These are phyloP conservation scores for Suillus hirtellus DNA, from an alignment of 768 basidiomycete genomes.

Conservation along the genomic window DNA sequence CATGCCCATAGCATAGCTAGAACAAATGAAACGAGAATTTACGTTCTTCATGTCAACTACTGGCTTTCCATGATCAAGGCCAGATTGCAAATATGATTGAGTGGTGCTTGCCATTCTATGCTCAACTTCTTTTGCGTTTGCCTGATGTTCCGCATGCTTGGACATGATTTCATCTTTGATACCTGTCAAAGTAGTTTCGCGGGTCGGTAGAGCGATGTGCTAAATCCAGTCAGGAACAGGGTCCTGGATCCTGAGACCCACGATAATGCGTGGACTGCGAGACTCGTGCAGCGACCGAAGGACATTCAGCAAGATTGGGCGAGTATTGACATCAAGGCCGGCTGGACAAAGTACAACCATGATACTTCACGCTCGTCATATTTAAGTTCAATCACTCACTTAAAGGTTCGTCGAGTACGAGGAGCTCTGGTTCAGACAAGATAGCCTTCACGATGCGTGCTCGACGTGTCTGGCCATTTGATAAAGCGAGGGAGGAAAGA, in stretches of 20 bases:
- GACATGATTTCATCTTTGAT: constrained; percentile 45
- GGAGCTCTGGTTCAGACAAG: constrained; percentile 64
- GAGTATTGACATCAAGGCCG: constrained; percentile 68
- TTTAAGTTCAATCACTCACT: constrained; percentile 48
- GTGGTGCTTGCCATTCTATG: neutral
- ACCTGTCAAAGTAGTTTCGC: constrained; percentile 53
- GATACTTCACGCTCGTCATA: neutral
- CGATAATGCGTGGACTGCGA: constrained; percentile 57
- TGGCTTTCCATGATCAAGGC: constrained; percentile 30
- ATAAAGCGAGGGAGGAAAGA: constrained; percentile 65
- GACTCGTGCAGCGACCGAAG: constrained; percentile 53
- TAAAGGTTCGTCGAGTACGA: constrained; percentile 91
- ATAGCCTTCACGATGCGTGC: constrained; percentile 83
- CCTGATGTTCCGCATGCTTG: constrained; percentile 17
- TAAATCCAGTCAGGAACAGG: constrained; percentile 71
- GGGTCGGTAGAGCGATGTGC: constrained; percentile 58
- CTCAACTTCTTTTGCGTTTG: constrained; percentile 5
- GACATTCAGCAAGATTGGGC: constrained; percentile 55
- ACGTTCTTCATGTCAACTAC: constrained; percentile 67
- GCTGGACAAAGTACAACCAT: constrained; percentile 43
- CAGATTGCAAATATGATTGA: neutral
- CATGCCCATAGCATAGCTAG: neutral
- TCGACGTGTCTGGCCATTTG: constrained; percentile 89
- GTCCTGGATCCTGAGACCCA: constrained; percentile 71
- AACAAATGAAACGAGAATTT: constrained; percentile 27